These are phyloP conservation scores for Nicotiana undulata DNA, from an alignment of 257 asterid species.

Conservation along the genomic window DNA sequence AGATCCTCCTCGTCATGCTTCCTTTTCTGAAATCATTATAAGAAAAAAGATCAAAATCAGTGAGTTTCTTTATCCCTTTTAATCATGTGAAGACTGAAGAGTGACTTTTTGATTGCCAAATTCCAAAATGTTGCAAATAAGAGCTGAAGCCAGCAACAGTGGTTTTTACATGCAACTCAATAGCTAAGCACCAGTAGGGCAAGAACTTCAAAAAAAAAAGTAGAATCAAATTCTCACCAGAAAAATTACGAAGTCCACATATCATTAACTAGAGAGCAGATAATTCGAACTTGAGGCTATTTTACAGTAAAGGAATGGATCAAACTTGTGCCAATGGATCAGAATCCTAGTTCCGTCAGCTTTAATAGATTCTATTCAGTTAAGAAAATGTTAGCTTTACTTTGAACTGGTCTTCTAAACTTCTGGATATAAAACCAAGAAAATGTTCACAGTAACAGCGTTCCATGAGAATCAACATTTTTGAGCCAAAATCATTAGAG, in stretches of 20 bases:
- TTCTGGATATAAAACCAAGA: neutral
- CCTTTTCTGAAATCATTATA: conserved; percentile 42
- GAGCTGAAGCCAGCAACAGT: neutral
- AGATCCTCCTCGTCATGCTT: conserved; percentile 60
- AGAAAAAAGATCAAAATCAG: neutral
- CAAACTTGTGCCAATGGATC: neutral
- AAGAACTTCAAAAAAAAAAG: neutral
- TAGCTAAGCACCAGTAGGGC: neutral
- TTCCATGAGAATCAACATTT: conserved; percentile 7
- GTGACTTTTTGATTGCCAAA: neutral
- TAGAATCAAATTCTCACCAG: neutral
- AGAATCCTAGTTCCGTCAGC: neutral
- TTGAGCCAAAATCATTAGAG: conserved; percentile 15
- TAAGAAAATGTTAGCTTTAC: neutral
- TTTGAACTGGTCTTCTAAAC: neutral
- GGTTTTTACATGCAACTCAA: neutral
- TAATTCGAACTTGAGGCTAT: neutral
- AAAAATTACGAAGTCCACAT: neutral
- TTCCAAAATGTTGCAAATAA: neutral
- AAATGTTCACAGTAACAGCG: neutral
- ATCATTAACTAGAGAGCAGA: neutral
- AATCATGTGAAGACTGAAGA: neutral
- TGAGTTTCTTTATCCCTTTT: neutral
- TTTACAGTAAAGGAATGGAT: neutral
- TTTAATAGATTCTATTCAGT: neutral